Base-by-base conservation (phyloP, 108 stramenopile genomes). In the Phaeodactylum tricornutum region DNA sequence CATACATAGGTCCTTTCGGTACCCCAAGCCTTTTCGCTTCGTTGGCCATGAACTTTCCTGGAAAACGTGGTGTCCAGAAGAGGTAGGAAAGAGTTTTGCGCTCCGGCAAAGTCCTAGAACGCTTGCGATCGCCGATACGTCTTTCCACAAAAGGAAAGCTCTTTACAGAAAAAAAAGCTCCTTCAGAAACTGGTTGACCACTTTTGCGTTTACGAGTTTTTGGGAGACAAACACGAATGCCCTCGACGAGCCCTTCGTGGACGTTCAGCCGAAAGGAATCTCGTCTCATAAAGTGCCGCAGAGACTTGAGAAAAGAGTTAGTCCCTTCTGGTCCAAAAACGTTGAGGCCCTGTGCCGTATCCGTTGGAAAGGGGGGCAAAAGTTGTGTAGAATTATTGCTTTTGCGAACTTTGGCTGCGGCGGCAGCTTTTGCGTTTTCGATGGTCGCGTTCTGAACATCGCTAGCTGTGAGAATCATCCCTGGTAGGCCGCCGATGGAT, bases 281-380 rank as follows among this genome's bases (percentile, higher is more conserved):
- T 45, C 87, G 60, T 43, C 80, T 56, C 80, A 89, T 81, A 45
- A 89, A 89, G 42, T 89, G 80, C 29, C 82, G 62, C 29, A 89
- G 55, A 1, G 82, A 77, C 37, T 77, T 71, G 2, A 84, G 26
- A 49, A 80, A 82, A 20, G 57, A 21, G 29, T 77, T 56, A 6
- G 75, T 82, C 0, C 82, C 82, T 5, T n/a, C 36, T 9, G 87
- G 87, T 40, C 87, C 87, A 29, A 80, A 35, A 4, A 87, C 60
- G 41, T 81, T 68, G n/a, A 87, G 32, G 43, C 74, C 46, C 3
- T 61, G 52, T 26, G 22, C 14, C 16, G 32, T 22, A 16, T 44
- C 46, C 11, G 27, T 33, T 12, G 24, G 29, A 3, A 12, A 2
- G 20, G 50, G 14, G 30, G 43, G 11, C 4, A 15, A 15, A 19